Evolutionary conservation across 2,329 filamentous ascomycete genomes (phyloP), one percentile per base, ranked within the genome.

Genomic region (Colletotrichum abscissum): DNA sequence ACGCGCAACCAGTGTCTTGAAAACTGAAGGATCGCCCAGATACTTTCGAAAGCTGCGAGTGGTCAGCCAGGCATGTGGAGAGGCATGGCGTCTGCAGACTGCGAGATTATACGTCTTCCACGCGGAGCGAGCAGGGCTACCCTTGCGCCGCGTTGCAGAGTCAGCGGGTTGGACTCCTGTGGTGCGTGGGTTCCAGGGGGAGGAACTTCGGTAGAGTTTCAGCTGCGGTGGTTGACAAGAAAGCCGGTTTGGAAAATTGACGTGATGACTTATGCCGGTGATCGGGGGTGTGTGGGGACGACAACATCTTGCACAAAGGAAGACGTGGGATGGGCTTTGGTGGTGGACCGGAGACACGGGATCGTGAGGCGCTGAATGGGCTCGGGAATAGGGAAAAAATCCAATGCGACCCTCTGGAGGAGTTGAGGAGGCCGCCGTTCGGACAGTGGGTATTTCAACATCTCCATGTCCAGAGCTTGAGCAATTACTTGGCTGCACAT

Each of bases 231-330:
- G 60, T 73, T 70, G 59, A 56, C 70, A 57, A 58, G 59, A 64
- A 46, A 70, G 70, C 67, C 70, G 67, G 70, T 73, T 73, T 73
- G 60, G 60, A 49, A 72, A 65, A 35, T 63, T 65, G 66, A 70
- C 67, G 60, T 73, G 35, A 64, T 58, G 59, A 56, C 55, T 65
- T 38, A 49, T 60, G 70, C 54, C 28, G 46, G 30, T 46, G 14
- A 66, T 69, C 52, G 58, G 54, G 49, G 38, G 38, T 42, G 42
- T 56, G 16, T 67, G 52, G 64, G 49, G 46, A 14, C 9, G 5
- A 16, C 35, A 38, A 5, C 5, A 42, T 2, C 38, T 16, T 22
- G 22, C 16, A 14, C 22, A n/a, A 14, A 30, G 38, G n/a, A 30
- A 28, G 16, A 19, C 22, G 55, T 28, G 9, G 6, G 16, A n/a